phyloP scores from a whole-genome alignment of 2,329 filamentous ascomycete species.

The Neonectria hederae region DNA sequence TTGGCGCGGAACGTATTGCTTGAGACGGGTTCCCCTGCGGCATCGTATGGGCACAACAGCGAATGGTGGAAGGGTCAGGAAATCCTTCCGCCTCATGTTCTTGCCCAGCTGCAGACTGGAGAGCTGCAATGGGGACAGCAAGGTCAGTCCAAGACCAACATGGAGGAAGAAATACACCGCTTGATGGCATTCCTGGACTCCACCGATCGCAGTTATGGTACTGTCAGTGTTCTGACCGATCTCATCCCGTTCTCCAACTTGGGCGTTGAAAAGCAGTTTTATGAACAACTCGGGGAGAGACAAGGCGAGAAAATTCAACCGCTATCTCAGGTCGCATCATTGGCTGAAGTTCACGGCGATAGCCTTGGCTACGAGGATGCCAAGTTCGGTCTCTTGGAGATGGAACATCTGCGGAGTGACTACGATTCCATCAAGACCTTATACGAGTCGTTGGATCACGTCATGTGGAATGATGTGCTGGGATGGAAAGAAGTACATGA shows the following conservation, averaged over 20 bases:
- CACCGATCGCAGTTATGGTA: slow-evolving; percentile 69
- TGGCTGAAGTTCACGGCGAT: slow-evolving; percentile 44
- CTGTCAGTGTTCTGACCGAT: slow-evolving; percentile 58
- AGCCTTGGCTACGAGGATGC: slow-evolving; percentile 47
- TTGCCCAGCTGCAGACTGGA: slow-evolving; percentile 46
- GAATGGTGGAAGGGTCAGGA: slow-evolving; percentile 70
- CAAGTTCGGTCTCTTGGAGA: slow-evolving; percentile 55
- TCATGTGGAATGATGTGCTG: slow-evolving; percentile 59
- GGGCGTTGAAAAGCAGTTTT: slow-evolving; percentile 56
- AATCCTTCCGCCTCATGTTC: slow-evolving; percentile 55
- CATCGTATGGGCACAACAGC: slow-evolving; percentile 63
- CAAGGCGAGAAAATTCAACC: slow-evolving; percentile 41
- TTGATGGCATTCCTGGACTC: slow-evolving; percentile 70
- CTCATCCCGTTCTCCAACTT: slow-evolving; percentile 46
- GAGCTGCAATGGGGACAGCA: slow-evolving; percentile 45
- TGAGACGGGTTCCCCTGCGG: slow-evolving; percentile 50
- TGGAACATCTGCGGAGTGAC: slow-evolving; percentile 49
- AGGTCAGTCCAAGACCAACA: slow-evolving; percentile 44
- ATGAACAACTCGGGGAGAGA: slow-evolving; percentile 51
- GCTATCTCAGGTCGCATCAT: slow-evolving; percentile 46
- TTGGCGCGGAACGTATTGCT: slow-evolving; percentile 66
- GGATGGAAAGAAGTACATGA: slow-evolving; percentile 48
- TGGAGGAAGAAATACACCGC: slow-evolving; percentile 67
- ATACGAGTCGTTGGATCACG: slow-evolving; percentile 59
- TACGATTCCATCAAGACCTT: slow-evolving; percentile 54